Evolutionary conservation across 345 rosid species (phyloP).

Genomic region (Schrenkiella parvula): DNA sequence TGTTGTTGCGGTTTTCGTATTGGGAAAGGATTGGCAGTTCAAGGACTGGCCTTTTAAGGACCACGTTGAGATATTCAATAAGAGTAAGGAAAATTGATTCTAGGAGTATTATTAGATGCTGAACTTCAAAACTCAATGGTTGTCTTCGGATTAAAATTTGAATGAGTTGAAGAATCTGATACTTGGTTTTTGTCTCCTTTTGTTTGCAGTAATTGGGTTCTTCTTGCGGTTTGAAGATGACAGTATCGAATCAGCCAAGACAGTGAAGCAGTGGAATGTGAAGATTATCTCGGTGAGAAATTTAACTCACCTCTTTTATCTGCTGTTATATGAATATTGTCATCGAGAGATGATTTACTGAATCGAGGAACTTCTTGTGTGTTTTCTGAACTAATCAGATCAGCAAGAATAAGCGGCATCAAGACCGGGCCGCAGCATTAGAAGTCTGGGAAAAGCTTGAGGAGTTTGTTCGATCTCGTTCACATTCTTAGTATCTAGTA

Average conservation of each 20-base stretch:
- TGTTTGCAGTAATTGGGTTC: slow-evolving; percentile 78
- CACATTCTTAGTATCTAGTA: slow-evolving; percentile 48
- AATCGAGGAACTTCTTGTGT: neutral
- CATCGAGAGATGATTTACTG: neutral
- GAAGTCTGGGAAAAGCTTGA: slow-evolving; percentile 96
- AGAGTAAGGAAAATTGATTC: slow-evolving; percentile 40
- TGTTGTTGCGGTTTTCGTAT: slow-evolving; percentile 81
- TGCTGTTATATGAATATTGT: neutral
- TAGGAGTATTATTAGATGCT: neutral
- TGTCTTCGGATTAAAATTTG: neutral
- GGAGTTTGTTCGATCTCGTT: slow-evolving; percentile 81
- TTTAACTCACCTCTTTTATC: neutral
- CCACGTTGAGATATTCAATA: slow-evolving; percentile 87
- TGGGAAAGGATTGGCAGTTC: slow-evolving; percentile 99
- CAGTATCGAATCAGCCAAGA: slow-evolving; percentile 89
- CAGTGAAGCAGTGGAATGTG: slow-evolving; percentile 97
- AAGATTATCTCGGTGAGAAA: slow-evolving; percentile 82
- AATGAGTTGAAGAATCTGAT: neutral
- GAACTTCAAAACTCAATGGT: neutral
- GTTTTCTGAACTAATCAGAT: slow-evolving; percentile 51
- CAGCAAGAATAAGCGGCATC: slow-evolving; percentile 94
- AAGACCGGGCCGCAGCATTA: slow-evolving; percentile 91
- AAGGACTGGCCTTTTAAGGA: slow-evolving; percentile 99
- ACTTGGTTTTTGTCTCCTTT: neutral
- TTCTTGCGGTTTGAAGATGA: slow-evolving; percentile 95